These are phyloP conservation scores for Peronospora farinosa DNA, from an alignment of 352 stramenopile species.

Conservation along the genomic window DNA sequence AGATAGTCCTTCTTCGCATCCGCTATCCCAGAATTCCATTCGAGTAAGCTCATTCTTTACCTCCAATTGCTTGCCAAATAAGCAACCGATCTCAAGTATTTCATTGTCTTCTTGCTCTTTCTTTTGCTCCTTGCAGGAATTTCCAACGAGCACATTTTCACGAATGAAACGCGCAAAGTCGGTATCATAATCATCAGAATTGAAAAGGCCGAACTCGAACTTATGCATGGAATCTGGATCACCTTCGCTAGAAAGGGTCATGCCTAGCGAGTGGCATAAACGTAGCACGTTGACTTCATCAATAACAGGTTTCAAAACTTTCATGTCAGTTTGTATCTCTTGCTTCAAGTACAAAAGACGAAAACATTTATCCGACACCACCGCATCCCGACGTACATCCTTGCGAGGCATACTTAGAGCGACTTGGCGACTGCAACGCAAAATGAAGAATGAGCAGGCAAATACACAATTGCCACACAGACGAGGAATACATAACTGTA, in stretches of 20 bases:
- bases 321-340: slow-evolving; percentile 46
- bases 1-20: slow-evolving; percentile 23
- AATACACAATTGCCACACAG: neutral
- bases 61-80: slow-evolving; percentile 54
- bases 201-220: slow-evolving; percentile 43
- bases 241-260: slow-evolving; percentile 22
- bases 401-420: slow-evolving; percentile 15
- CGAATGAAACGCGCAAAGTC: slow-evolving; percentile 55
- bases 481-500: neutral
- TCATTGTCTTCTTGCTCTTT: neutral
- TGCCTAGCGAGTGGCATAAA: slow-evolving; percentile 42
- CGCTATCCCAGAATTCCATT: slow-evolving; percentile 32
- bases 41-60: slow-evolving; percentile 37
- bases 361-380: slow-evolving; percentile 31
- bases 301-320: slow-evolving; percentile 58
- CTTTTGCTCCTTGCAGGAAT: neutral
- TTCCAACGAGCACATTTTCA: slow-evolving; percentile 24
- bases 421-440: slow-evolving; percentile 8
- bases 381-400: neutral
- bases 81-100: slow-evolving; percentile 28
- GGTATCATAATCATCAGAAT: slow-evolving; percentile 44
- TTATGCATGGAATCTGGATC: slow-evolving; percentile 18
- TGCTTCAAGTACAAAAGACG: slow-evolving; percentile 39
- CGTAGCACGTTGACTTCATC: slow-evolving; percentile 62
- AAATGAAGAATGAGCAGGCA: slow-evolving; percentile 14